Percentiles rank a stretch among this genome's conserved stretches.
Conservation (phyloP, 352 stramenopile genomes). For the Globisporangium lucens region DNA sequence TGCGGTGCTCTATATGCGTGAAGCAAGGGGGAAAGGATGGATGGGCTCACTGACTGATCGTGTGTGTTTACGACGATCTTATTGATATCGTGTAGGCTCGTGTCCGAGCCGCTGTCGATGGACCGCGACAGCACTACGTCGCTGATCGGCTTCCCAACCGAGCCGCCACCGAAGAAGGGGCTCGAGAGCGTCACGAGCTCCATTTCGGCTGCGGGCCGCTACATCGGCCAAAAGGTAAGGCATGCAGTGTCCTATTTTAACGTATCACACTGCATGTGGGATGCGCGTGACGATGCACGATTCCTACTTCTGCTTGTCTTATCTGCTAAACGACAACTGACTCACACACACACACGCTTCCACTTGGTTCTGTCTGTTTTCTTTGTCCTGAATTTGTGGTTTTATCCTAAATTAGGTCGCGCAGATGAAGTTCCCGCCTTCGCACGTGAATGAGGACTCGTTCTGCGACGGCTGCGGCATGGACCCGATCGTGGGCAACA, state of each 20-base stretch:
- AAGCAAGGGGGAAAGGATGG: neutral
- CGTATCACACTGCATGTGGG: neutral
- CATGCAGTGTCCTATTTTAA: neutral
- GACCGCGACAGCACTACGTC: conserved; percentile 78
- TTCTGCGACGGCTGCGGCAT: conserved; percentile 90
- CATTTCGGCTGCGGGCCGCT: conserved; percentile 68
- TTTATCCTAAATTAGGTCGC: conserved; percentile 35
- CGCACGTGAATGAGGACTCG: conserved; percentile 83
- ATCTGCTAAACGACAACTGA: neutral
- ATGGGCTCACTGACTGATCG: neutral
- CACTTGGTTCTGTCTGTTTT: neutral
- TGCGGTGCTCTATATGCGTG: neutral
- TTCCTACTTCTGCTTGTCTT: neutral
- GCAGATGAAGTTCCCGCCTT: conserved; percentile 68
- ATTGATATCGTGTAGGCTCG: conserved; percentile 41
- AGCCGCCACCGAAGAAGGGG: conserved; percentile 33
- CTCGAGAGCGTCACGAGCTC: conserved; percentile 62
- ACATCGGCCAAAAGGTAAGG: conserved; percentile 67
- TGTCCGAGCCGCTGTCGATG: conserved; percentile 81
- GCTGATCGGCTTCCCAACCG: conserved; percentile 55
- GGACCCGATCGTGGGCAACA: conserved; percentile 85
- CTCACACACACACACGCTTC: neutral
- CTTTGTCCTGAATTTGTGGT: neutral
- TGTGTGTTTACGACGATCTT: neutral
- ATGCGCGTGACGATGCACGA: neutral